These are phyloP conservation scores for Jamesozyma hellenica DNA, from an alignment of 805 yeast species.

Conservation along the genomic window DNA sequence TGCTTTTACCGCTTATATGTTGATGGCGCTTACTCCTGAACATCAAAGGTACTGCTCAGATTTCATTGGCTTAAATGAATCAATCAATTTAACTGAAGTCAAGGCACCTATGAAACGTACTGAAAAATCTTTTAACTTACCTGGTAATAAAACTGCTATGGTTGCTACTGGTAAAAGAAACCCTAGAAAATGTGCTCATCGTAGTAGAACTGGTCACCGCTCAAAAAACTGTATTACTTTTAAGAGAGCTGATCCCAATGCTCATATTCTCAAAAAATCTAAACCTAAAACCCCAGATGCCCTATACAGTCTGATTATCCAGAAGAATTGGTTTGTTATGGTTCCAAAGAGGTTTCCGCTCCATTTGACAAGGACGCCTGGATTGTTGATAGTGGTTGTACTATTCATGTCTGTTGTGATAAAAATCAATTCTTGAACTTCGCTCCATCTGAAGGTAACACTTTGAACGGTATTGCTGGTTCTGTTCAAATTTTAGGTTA, in stretches of 20 bases:
- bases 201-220: background rate
- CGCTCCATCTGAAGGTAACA: background rate
- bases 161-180: background rate
- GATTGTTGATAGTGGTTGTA: conserved; percentile 6
- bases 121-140: background rate
- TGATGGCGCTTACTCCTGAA: background rate
- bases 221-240: background rate
- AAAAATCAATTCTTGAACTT: background rate
- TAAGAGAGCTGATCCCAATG: too few relatives aligned
- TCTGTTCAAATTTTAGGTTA: conserved; percentile 1
- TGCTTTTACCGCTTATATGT: background rate
- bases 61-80: background rate
- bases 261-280: too few relatives aligned
- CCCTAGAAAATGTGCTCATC: background rate
- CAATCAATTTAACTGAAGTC: background rate
- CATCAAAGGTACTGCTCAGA: background rate
- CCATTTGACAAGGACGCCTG: background rate
- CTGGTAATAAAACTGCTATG: background rate
- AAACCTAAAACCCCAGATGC: too few relatives aligned
- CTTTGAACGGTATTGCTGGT: conserved; percentile 5
- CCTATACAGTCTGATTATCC: too few relatives aligned
- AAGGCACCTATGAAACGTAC: background rate
- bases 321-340: too few relatives aligned
- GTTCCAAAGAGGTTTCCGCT: too few relatives aligned
- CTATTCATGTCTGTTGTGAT: conserved; percentile 3